Evolutionary conservation across 2,329 filamentous ascomycete genomes (phyloP).

Genomic region (Penicillium sp.): DNA sequence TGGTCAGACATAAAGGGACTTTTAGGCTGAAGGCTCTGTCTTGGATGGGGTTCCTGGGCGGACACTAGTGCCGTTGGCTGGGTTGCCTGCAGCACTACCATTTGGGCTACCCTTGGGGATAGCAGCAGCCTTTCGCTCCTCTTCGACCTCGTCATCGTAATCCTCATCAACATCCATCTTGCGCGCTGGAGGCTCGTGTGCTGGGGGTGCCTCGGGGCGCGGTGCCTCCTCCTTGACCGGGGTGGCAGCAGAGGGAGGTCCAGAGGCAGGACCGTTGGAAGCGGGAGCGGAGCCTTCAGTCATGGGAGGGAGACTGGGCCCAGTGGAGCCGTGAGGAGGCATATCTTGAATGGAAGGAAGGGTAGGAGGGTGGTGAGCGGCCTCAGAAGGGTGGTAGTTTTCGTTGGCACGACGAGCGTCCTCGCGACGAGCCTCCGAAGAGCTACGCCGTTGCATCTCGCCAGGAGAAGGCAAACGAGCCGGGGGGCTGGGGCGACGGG

Average conservation of each 20-base stretch:
- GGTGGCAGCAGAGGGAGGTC: constrained; percentile 50
- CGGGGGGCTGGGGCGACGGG: constrained; percentile 68
- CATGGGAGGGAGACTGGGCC: constrained; percentile 60
- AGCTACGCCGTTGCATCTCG: constrained; percentile 73
- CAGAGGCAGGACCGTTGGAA: constrained; percentile 46
- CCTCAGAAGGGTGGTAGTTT: constrained; percentile 87
- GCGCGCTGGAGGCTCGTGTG: constrained; percentile 80
- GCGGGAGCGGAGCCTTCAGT: constrained; percentile 46
- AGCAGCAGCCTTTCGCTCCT: constrained; percentile 60
- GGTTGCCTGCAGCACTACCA: constrained; percentile 31
- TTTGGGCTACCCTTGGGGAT: constrained; percentile 39
- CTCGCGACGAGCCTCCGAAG: constrained; percentile 68
- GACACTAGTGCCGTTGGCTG: constrained; percentile 29
- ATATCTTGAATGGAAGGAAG: constrained; percentile 54
- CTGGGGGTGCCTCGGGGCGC: constrained; percentile 51
- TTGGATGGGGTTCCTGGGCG: constrained; percentile 34
- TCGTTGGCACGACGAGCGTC: constrained; percentile 73
- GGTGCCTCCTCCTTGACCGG: constrained; percentile 58
- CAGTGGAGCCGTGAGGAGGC: constrained; percentile 48
- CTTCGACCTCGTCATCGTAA: constrained; percentile 92
- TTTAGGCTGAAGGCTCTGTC: constrained; percentile 31
- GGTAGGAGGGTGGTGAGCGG: constrained; percentile 77
- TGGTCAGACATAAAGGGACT: background rate
- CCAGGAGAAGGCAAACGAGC: constrained; percentile 63
- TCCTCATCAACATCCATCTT: constrained; percentile 98